phyloP scores from a whole-genome alignment of 768 basidiomycete species.

The Termitomyces sp. region DNA sequence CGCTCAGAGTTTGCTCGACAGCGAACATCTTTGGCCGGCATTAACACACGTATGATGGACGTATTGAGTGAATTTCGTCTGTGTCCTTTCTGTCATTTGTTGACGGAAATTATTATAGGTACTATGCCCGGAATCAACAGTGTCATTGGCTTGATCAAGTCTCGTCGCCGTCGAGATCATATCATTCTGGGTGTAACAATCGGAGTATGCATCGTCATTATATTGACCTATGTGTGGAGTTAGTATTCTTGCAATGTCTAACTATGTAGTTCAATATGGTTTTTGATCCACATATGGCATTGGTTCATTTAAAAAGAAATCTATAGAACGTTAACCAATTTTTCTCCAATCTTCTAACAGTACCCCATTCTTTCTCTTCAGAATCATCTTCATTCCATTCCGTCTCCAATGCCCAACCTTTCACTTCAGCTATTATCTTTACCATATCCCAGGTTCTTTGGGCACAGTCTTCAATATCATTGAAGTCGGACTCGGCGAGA shows the following conservation, averaged over 20 bases:
- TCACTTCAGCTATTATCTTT: constrained; percentile 62
- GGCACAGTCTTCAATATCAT: constrained; percentile 55
- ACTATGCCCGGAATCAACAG: constrained; percentile 95
- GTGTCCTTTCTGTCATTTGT: neutral
- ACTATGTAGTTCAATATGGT: no score
- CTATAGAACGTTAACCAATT: constrained; percentile 63
- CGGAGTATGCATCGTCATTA: constrained; percentile 69
- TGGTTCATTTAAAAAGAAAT: neutral
- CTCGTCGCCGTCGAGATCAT: constrained; percentile 82
- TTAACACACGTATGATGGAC: constrained; percentile 79
- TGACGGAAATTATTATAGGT: constrained; percentile 37
- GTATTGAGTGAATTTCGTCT: constrained; percentile 60
- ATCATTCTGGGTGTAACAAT: constrained; percentile 87
- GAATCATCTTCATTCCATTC: constrained; percentile 42
- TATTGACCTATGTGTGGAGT: constrained; percentile 44
- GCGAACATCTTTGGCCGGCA: constrained; percentile 63
- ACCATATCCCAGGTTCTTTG: constrained; percentile 75
- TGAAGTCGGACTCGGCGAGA: constrained; percentile 83
- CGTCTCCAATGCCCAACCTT: constrained; percentile 70
- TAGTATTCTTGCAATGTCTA: constrained; percentile 5
- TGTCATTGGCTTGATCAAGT: constrained; percentile 87
- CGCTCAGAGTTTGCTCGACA: constrained; percentile 89
- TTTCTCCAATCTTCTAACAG: constrained; percentile 54
- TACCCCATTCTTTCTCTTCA: constrained; percentile 47
- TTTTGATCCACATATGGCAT: neutral